phyloP scores from a whole-genome alignment of 768 basidiomycete genomes.

The Mycena vitilis region DNA sequence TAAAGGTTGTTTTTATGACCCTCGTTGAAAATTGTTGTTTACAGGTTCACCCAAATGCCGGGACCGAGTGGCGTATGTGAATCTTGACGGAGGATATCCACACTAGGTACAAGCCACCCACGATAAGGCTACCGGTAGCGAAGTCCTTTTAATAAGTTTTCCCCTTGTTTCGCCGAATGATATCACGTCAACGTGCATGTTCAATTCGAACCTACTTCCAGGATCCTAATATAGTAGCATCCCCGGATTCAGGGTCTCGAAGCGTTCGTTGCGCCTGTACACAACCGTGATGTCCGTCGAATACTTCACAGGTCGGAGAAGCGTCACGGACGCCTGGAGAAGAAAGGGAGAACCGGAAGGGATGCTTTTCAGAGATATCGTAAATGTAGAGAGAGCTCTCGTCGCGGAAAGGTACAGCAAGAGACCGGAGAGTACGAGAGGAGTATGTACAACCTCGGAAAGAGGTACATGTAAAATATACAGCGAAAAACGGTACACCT shows the following conservation, averaged over 20 bases:
- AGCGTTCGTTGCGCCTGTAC: not conserved
- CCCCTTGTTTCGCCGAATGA: slow-evolving; percentile 28
- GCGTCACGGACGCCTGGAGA: not conserved
- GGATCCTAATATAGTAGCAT: slow-evolving; percentile 20
- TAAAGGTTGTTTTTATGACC: not conserved
- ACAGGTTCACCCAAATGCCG: not conserved
- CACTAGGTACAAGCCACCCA: slow-evolving; percentile 5
- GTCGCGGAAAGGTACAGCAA: not conserved
- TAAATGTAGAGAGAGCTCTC: not conserved
- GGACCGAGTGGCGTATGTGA: not conserved
- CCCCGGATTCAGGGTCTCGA: not conserved
- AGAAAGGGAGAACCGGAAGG: not conserved
- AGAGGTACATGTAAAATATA: slow-evolving; percentile 6
- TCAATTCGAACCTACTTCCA: slow-evolving; percentile 12
- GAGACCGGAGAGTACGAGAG: not conserved
- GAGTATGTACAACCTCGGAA: slow-evolving; percentile 8
- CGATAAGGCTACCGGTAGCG: slow-evolving; percentile 15
- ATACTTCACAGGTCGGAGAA: not conserved
- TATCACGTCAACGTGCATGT: slow-evolving; percentile 10
- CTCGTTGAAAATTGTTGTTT: not conserved
- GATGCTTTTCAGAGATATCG: not conserved
- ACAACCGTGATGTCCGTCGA: not conserved
- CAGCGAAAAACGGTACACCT: slow-evolving; percentile 5
- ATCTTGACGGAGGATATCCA: not conserved
- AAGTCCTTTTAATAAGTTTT: slow-evolving; percentile 9